phyloP scores from a whole-genome alignment of 768 basidiomycete species.

The Pisolithus orientalis region DNA sequence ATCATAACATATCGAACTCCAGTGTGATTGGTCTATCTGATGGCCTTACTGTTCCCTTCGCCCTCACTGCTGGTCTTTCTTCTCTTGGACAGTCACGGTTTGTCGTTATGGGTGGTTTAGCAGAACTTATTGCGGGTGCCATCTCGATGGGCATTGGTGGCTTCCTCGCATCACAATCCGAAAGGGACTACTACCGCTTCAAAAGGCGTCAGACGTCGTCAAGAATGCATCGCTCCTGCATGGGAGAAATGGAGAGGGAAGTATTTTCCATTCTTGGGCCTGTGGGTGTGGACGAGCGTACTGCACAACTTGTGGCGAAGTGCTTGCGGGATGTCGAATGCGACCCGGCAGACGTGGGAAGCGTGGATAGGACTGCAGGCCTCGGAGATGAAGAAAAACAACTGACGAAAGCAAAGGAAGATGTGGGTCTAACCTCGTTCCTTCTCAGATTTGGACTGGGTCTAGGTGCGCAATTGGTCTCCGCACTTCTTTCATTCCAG shows the following conservation, averaged over 20 bases:
- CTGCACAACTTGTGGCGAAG: constrained; percentile 76
- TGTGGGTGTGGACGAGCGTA: constrained; percentile 80
- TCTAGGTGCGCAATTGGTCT: constrained; percentile 41
- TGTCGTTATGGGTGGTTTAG: constrained; percentile 89
- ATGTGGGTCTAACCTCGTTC: constrained; percentile 88
- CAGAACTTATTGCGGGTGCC: constrained; percentile 93
- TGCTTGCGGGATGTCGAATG: constrained; percentile 65
- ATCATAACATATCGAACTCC: no score
- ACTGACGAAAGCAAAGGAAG: constrained; percentile 58
- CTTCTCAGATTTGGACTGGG: constrained; percentile 93
- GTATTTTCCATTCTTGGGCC: constrained; percentile 83
- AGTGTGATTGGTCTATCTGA: constrained; percentile 74
- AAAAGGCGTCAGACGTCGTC: constrained; percentile 65
- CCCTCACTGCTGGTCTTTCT: constrained; percentile 82
- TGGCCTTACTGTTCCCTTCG: constrained; percentile 88
- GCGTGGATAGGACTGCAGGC: constrained; percentile 8
- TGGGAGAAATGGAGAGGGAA: constrained; percentile 95
- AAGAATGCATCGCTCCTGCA: constrained; percentile 83
- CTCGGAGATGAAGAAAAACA: constrained; percentile 50
- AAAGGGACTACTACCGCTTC: constrained; percentile 91
- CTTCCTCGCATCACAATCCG: constrained; percentile 94
- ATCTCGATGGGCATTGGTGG: constrained; percentile 99
- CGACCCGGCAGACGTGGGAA: constrained; percentile 19
- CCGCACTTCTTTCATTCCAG: no score
- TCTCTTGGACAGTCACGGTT: constrained; percentile 83